Evolutionary conservation across 495 filamentous ascomycete species (phyloP).

Genomic region (Aspergillus funiculosus): DNA sequence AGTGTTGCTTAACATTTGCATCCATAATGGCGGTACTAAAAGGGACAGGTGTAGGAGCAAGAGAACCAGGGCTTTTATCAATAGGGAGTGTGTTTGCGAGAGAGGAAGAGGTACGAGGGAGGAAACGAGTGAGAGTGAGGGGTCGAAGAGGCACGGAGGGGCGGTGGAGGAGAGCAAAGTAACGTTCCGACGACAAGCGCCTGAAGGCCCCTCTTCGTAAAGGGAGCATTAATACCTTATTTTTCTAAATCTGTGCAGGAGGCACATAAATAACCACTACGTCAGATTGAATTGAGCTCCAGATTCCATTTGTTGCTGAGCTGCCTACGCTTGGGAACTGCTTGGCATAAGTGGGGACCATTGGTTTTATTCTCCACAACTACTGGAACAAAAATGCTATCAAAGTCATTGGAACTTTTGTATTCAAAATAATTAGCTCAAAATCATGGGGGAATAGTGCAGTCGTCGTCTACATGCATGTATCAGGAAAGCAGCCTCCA

Average conservation of each 20-base stretch:
- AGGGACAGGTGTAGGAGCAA: slow-evolving; percentile 10
- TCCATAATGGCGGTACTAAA: slow-evolving; percentile 30
- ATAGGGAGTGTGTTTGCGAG: slow-evolving; percentile 16
- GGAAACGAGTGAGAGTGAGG: slow-evolving; percentile 3
- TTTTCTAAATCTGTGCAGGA: slow-evolving; percentile 8
- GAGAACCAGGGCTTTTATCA: no score
- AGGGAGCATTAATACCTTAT: slow-evolving; percentile 15
- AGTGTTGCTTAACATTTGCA: slow-evolving; percentile 51
- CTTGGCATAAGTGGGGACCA: slow-evolving; percentile 17
- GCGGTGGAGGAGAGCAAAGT: slow-evolving; percentile 23
- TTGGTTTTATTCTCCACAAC: no score
- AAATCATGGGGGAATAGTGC: slow-evolving; percentile 9
- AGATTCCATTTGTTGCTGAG: not conserved
- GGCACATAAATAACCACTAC: not conserved
- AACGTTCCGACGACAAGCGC: slow-evolving; percentile 24
- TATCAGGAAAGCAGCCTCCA: no score
- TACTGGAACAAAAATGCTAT: not conserved
- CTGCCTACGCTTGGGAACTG: not conserved
- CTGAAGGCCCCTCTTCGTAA: slow-evolving; percentile 28
- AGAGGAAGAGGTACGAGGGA: slow-evolving; percentile 10
- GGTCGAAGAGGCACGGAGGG: slow-evolving; percentile 26
- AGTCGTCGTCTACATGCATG: slow-evolving; percentile 9
- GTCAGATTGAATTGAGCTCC: slow-evolving; percentile 5
- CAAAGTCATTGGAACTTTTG: no score
- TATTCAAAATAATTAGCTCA: slow-evolving; percentile 3